Conservation (phyloP, 352 stramenopile genomes). For the Globisporangium abappressorium region DNA sequence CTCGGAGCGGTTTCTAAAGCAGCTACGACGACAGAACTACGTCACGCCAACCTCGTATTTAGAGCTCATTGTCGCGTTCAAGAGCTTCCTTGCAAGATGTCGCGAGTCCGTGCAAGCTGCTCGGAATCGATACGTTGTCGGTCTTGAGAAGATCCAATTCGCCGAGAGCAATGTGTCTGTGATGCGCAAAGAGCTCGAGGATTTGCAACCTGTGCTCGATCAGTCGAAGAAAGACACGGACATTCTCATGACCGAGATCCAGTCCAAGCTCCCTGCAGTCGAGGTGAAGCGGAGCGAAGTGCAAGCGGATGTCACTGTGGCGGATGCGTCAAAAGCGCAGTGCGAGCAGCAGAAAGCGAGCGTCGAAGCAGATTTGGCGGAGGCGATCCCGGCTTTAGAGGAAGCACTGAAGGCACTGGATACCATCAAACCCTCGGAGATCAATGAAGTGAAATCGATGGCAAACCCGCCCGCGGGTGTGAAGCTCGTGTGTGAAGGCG, state of each 20-base stretch:
- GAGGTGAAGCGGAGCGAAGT: conserved; percentile 80
- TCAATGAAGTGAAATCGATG: conserved; percentile 93
- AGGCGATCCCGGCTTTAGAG: conserved; percentile 91
- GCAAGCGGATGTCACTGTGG: conserved; percentile 74
- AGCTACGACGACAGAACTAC: conserved; percentile 91
- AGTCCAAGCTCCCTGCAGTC: conserved; percentile 89
- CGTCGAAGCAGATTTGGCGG: conserved; percentile 88
- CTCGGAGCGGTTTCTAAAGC: conserved; percentile 78
- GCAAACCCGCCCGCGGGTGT: conserved; percentile 91
- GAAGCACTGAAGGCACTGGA: conserved; percentile 92
- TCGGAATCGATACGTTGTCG: conserved; percentile 86
- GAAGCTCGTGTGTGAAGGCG: conserved; percentile 91
- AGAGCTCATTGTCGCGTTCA: conserved; percentile 94
- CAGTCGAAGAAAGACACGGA: conserved; percentile 91
- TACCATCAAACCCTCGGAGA: conserved; percentile 91
- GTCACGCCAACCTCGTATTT: conserved; percentile 95
- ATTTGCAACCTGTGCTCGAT: conserved; percentile 92
- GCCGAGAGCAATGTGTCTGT: conserved; percentile 91
- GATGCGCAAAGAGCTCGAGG: conserved; percentile 94
- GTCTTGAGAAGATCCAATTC: conserved; percentile 93
- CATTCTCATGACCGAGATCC: conserved; percentile 92
- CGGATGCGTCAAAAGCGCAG: conserved; percentile 81
- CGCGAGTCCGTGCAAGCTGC: conserved; percentile 83
- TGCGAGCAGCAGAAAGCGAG: conserved; percentile 89
- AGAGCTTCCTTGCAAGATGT: conserved; percentile 81